These are phyloP conservation scores for Isatis tinctoria DNA, from an alignment of 345 rosid genomes.

Conservation along the genomic window DNA sequence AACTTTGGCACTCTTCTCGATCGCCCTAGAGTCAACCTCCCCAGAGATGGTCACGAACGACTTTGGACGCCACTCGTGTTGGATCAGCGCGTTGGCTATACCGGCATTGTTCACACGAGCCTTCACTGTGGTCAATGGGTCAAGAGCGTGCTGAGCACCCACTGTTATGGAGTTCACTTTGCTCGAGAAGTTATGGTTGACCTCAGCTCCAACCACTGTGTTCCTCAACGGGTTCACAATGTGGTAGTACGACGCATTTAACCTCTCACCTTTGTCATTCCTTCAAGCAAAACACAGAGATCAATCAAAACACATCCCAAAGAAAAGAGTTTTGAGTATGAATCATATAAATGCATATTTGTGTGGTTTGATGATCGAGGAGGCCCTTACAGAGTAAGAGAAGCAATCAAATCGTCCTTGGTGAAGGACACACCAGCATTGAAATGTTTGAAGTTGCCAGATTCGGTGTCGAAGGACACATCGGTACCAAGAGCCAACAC, in stretches of 20 bases:
- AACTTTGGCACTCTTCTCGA: conserved; percentile 90
- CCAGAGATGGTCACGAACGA: conserved; percentile 86
- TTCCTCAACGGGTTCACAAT: conserved; percentile 67
- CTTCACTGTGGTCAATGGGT: conserved; percentile 86
- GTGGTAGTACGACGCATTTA: conserved; percentile 92
- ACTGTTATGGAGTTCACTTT: conserved; percentile 76
- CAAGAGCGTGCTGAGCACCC: conserved; percentile 84
- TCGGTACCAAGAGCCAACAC: conserved; percentile 76
- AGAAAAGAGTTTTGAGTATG: neutral
- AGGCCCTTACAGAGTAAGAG: conserved; percentile 68
- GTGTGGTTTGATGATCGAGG: neutral
- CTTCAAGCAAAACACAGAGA: conserved; percentile 29
- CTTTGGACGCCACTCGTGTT: conserved; percentile 93
- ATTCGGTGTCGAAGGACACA: conserved; percentile 68
- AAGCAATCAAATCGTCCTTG: conserved; percentile 69
- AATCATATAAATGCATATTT: neutral
- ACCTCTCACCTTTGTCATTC: conserved; percentile 74
- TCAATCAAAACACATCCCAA: neutral
- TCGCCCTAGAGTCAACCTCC: conserved; percentile 83
- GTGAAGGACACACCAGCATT: conserved; percentile 72
- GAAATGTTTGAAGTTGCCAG: conserved; percentile 69
- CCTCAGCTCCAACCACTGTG: conserved; percentile 97
- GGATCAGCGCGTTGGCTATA: conserved; percentile 79
- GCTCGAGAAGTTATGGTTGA: conserved; percentile 73
- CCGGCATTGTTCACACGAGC: conserved; percentile 89